Conservation (phyloP, 1,139 yeast species). For the Suhomyces bokatorum region DNA sequence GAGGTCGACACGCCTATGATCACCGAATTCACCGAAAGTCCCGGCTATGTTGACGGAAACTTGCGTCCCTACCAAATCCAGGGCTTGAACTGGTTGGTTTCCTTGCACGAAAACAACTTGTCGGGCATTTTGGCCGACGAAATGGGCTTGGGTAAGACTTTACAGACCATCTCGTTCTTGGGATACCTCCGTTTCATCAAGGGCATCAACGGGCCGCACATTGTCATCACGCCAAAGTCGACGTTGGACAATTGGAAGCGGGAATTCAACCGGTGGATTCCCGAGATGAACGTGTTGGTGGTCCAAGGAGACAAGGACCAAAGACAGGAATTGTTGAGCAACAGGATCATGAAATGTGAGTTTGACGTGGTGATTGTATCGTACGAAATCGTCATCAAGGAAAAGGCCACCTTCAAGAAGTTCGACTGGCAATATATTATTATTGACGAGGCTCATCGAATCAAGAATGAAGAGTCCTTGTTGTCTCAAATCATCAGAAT, state of each 20-base stretch:
- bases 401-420: slow-evolving; percentile 62
- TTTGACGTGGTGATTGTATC: slow-evolving; percentile 76
- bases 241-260: slow-evolving; percentile 80
- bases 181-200: slow-evolving; percentile 68
- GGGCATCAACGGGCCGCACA: slow-evolving; percentile 67
- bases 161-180: slow-evolving; percentile 85
- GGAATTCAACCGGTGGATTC: slow-evolving; percentile 78
- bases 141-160: slow-evolving; percentile 96
- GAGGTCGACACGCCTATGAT: slow-evolving; percentile 46
- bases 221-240: slow-evolving; percentile 75
- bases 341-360: slow-evolving; percentile 55
- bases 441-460: slow-evolving; percentile 81
- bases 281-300: slow-evolving; percentile 67
- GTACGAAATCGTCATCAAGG: slow-evolving; percentile 75
- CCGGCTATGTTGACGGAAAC: slow-evolving; percentile 61
- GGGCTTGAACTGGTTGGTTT: slow-evolving; percentile 89
- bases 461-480: slow-evolving; percentile 74
- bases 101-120: slow-evolving; percentile 77
- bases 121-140: slow-evolving; percentile 96
- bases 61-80: slow-evolving; percentile 85
- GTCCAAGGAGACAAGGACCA: slow-evolving; percentile 74
- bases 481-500: slow-evolving; percentile 73
- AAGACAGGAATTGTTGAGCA: slow-evolving; percentile 53
- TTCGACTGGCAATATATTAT: slow-evolving; percentile 74
- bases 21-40: slow-evolving; percentile 65